Evolutionary conservation across 176 grass and related monocot species (phyloP).

Genomic region (Thalia dealbata): DNA sequence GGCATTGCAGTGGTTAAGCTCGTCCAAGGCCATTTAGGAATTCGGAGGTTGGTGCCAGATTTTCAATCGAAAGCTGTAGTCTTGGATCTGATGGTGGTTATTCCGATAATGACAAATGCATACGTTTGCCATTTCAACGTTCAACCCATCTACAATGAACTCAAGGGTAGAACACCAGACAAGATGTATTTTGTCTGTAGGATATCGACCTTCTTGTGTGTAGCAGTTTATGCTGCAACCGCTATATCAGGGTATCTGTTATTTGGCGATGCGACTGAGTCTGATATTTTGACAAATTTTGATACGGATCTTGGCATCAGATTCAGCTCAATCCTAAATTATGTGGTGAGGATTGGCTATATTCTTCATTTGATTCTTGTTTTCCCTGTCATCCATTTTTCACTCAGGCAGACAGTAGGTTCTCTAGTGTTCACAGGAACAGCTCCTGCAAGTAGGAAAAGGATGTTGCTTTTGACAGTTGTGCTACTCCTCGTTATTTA

Average conservation of each 20-base stretch:
- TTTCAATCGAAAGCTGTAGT: conserved; percentile 55
- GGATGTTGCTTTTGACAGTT: conserved; percentile 47
- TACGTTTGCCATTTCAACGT: conserved; percentile 91
- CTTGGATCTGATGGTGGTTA: conserved; percentile 74
- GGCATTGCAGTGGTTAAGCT: conserved; percentile 66
- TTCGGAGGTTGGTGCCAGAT: conserved; percentile 74
- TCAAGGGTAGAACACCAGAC: conserved; percentile 65
- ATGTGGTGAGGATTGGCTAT: conserved; percentile 90
- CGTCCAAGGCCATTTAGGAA: conserved; percentile 35
- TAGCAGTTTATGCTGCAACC: conserved; percentile 54
- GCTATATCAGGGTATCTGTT: conserved; percentile 78
- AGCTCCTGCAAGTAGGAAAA: conserved; percentile 41
- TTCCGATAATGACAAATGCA: conserved; percentile 97
- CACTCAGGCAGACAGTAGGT: conserved; percentile 78
- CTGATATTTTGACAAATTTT: conserved; percentile 88
- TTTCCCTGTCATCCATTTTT: conserved; percentile 93
- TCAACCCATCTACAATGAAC: conserved; percentile 94
- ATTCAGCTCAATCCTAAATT: conserved; percentile 76
- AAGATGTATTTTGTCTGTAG: conserved; percentile 79
- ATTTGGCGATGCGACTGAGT: conserved; percentile 71
- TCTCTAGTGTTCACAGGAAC: conserved; percentile 45
- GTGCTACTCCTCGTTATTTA: conserved; percentile 63
- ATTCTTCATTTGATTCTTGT: conserved; percentile 78
- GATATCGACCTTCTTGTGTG: conserved; percentile 61
- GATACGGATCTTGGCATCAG: conserved; percentile 91